A percentile compares a stretch with the other conserved stretches of the same genome.
phyloP scores from a whole-genome alignment of 371 early-diverging fungal genomes.

The Mortierella sp. region DNA sequence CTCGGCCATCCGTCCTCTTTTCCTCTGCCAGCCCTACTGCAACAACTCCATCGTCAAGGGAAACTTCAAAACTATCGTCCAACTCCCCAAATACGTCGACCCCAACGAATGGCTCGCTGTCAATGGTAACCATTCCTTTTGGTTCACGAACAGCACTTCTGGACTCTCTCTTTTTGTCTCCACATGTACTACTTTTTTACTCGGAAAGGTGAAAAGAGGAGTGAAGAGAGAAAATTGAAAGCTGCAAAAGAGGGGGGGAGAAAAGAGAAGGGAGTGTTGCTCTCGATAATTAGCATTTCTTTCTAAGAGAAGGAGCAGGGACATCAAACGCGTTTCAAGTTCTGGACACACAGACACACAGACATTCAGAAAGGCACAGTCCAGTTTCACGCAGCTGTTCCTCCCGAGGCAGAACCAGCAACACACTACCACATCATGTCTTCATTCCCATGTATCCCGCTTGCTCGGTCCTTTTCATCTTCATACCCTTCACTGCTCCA shows the following conservation, averaged over 20 bases:
- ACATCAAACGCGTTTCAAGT: constrained; percentile 18
- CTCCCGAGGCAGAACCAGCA: too few relatives aligned
- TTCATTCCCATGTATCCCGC: too few relatives aligned
- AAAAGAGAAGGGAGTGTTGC: too few relatives aligned
- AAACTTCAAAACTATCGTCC: constrained; percentile 88
- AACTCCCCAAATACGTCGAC: constrained; percentile 92
- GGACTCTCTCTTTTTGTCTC: too few relatives aligned
- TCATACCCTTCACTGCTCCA: background rate
- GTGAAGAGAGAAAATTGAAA: background rate
- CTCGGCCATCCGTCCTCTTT: constrained; percentile 74
- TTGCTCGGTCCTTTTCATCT: background rate
- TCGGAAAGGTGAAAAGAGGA: background rate
- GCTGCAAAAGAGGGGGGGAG: too few relatives aligned
- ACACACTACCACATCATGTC: too few relatives aligned
- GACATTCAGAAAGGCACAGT: too few relatives aligned
- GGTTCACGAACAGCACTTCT: background rate
- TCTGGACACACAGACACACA: background rate
- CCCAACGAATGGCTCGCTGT: constrained; percentile 95
- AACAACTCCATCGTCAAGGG: constrained; percentile 91
- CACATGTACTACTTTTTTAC: too few relatives aligned
- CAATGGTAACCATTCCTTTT: constrained; percentile 74
- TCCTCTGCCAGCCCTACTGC: constrained; percentile 83
- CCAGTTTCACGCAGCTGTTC: too few relatives aligned
- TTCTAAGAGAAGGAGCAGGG: background rate
- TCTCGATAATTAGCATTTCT: too few relatives aligned